Evolutionary conservation across 352 stramenopile species (phyloP), one percentile per base, ranked within the genome.

Genomic region (Phytophthora litchii): DNA sequence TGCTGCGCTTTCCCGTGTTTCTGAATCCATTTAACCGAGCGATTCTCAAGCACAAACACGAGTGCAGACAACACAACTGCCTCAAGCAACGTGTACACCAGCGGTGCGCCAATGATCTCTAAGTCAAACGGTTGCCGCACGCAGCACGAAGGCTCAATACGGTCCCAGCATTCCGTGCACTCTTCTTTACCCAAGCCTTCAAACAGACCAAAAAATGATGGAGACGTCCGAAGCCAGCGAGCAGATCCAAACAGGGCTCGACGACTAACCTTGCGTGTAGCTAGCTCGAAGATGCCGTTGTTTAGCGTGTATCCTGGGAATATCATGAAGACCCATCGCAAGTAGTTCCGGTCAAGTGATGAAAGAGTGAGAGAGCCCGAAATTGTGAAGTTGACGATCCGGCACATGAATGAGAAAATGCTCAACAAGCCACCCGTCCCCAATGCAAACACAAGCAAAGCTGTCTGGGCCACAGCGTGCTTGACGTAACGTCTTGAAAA

Each of bases 321-420:
- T 3, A 91, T 37, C 58, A 91, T 57, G 55, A 89, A 91, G 20
- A 89, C 43, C 82, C 82, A 91, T 1, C 80, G 77, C 36, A 92
- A 46, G 40, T 89, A 92, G 48, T 86, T 83, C 2, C 67, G 77
- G 44, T 92, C 82, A 2, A 92, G 57, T 2, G 68, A 71, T 1
- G 82, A 80, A 1, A 91, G 64, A 11, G 72, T 83, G 13, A 91
- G 74, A 1, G 49, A 62, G 7, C 50, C 59, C 8, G 53, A 56
- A 7, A 79, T 54, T 0, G 36, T 34, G 43, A 86, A 89, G 57
- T 86, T 72, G 12, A 89, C 67, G 17, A 92, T 67, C 13, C 82
- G 82, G 36, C 82, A 92, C 32, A 92, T 51, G 44, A 92, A 89
- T 19, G 82, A 92, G 51, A 92, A 86, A 44, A 92, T 89, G 41